Base-by-base conservation (phyloP, 2,329 filamentous ascomycete genomes). In the Alternaria brassicicola region DNA sequence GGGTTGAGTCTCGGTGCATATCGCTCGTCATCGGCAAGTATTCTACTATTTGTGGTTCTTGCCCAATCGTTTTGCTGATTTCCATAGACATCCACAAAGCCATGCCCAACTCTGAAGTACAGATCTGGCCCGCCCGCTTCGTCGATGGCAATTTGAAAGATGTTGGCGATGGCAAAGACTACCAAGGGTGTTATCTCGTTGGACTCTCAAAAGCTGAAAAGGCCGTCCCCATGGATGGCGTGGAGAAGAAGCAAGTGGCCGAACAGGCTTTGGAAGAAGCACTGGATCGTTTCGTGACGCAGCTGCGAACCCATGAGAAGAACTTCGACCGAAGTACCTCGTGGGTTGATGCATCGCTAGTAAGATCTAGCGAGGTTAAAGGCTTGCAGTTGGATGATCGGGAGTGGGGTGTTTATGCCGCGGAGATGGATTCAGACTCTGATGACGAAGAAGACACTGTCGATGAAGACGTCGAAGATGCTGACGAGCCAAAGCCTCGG, bases 51-150 rank as follows among this genome's bases (percentile, higher is more conserved):
- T 5, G 21, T 6, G 19, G 1, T 4, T 17, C 7, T 17, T 6
- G 31, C 31, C 6, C 3, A n/a, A 21, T 21, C 13, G 4, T 31
- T 13, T 17, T 43, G 30, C 55, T 65, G n/a, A 65, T n/a, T 25
- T 1, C 21, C 3, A 5, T 33, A 86, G 87, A 89, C 59, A 75
- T 90, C 17, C 78, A 84, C 57, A 82, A 82, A 46, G 81, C 81
- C 12, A 71, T 86, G 15, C 83, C 84, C 0, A 72, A 77, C 2
- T 66, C 89, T 3, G 76, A 83, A 45, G 81, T 84, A 2, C 82
- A 86, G 19, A 85, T 89, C 21, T 90, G 87, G 87, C 87, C 88
- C 2, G 83, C 81, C 6, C 80, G 85, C 9, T 89, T 89, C 59
- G 79, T 70, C 2, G 25, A 77, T 0, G 71, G 65, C 6, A 48